Percentiles rank a stretch among this genome's conserved stretches.
Evolutionary conservation across 177 flowering plant genomes (phyloP).

Genomic region (Vitis hybrid): DNA sequence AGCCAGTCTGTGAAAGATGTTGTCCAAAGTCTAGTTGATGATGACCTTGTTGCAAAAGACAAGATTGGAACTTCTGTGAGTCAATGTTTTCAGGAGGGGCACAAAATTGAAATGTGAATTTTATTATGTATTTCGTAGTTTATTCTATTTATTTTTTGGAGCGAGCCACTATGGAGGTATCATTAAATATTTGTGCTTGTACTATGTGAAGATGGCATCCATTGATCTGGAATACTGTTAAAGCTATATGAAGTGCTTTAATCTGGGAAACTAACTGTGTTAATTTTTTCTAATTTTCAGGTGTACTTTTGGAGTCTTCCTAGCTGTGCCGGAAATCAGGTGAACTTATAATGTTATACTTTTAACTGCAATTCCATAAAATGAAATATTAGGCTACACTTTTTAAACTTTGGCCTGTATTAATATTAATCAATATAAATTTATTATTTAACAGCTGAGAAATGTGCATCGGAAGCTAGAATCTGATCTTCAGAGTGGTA

Average conservation of each 20-base stretch:
- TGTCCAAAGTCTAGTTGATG: constrained; percentile 89
- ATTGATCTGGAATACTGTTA: not conserved
- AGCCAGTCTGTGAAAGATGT: constrained; percentile 97
- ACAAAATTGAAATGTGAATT: too few relatives aligned
- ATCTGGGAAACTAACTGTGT: not conserved
- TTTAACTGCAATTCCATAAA: constrained; percentile 5
- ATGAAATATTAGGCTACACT: not conserved
- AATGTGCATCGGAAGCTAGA: constrained; percentile 68
- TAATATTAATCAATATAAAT: not conserved
- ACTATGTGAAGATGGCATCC: too few relatives aligned
- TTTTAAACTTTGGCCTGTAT: not conserved
- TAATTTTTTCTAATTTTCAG: constrained; percentile 36
- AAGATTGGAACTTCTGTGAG: constrained; percentile 96
- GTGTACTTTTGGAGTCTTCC: constrained; percentile 99
- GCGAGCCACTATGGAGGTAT: too few relatives aligned
- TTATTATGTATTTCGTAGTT: too few relatives aligned
- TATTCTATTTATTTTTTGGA: too few relatives aligned
- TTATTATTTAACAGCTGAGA: constrained; percentile 53
- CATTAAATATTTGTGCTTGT: too few relatives aligned
- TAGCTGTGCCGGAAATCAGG: constrained; percentile 99
- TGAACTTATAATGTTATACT: constrained; percentile 13
- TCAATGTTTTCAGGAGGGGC: constrained; percentile 6
- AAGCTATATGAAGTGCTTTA: too few relatives aligned
- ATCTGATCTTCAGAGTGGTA: constrained; percentile 68
- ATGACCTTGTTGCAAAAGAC: constrained; percentile 92